Base-by-base conservation (phyloP, 2,329 filamentous ascomycete genomes). In the Curvularia spicifera region DNA sequence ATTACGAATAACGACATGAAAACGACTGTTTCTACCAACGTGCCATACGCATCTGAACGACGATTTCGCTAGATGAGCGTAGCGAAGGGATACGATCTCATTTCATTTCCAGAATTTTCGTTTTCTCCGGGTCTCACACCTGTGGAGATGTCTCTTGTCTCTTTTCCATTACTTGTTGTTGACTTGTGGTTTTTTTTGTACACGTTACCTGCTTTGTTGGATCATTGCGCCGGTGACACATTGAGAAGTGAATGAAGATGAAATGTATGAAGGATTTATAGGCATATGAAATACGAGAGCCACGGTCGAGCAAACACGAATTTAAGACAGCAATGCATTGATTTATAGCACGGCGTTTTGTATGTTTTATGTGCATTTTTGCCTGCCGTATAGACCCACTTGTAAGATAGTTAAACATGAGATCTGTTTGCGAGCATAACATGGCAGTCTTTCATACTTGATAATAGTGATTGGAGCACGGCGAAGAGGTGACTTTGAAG, bases 1-100 rank as follows among this genome's bases (percentile, higher is more conserved):
- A 24, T 59, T 47, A 59, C 56, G 42, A 57, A 45, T 53, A 49
- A 53, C 28, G 56, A 59, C 24, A 46, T 56, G 42, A 56, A 56
- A 37, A 59, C 56, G 52, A 56, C 40, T 22, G 52, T 60, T 45
- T 50, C 52, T 33, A 57, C 43, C n/a, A 53, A 57, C 31, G 50
- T 54, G 31, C 33, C 48, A 40, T 56, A 51, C 29, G n/a, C 48
- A 45, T 33, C 46, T 46, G 50, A 53, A 22, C 40, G 56, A 24
- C 33, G 51, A 28, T 40, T 33, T 22, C 46, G 53, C 50, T 57
- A 53, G 22, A 40, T 22, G 24, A 12, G 26, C 55, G 24, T 52
- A 55, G 26, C 20, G 22, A 20, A 54, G 18, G 33, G 53, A 48
- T 51, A 49, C 43, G 31, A 45, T 33, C n/a, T 29, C 18, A 31